Evolutionary conservation across 176 grass and related monocot species (phyloP), one percentile per base, ranked within the genome.

Genomic region (Zea luxurians): DNA sequence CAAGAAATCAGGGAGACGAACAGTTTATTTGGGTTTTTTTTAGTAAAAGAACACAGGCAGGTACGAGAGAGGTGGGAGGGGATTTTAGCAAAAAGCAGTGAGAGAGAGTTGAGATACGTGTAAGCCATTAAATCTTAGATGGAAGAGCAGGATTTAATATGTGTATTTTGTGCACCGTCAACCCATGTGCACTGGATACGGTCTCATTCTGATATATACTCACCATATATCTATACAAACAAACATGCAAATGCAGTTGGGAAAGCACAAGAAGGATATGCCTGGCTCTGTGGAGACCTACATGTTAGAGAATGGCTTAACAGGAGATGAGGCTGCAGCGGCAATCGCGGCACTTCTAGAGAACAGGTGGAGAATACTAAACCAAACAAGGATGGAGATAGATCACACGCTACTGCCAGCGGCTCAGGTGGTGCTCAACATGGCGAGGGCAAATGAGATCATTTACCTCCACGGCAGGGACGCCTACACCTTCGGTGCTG

Each of bases 401-500:
- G 42, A 46, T 20, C 41, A 9, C 17, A 20, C 7, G 20, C 3
- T 68, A 2, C 21, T 44, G 65, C 65, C 65, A 68, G 16, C 41
- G 0, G 65, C 17, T 1, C 41, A 68, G 8, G 38, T 68, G 65
- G 40, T 68, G 17, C 6, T 68, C 16, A 68, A 68, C 16, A 68
- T 68, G 16, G 41, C 65, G 1, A 45, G 65, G 41, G 2, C 65
- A 10, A 68, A 45, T 68, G 64, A 67, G 16, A 43, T 67, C 38
- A 67, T 67, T 42, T 67, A 67, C 40, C 64, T 67, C 16, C 15
- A n/a, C 4, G 64, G 64, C 8, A 67, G 64, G 38, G 64, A 67
- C 2, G 64, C 7, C 1, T 67, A 67, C 64, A 67, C 64, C 40
- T 42, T 4, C 2, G 64, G 40, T 8, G 38, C n/a, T 0, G 64